Evolutionary conservation across 2,329 filamentous ascomycete species (phyloP).

Genomic region (Talaromyces sp.): DNA sequence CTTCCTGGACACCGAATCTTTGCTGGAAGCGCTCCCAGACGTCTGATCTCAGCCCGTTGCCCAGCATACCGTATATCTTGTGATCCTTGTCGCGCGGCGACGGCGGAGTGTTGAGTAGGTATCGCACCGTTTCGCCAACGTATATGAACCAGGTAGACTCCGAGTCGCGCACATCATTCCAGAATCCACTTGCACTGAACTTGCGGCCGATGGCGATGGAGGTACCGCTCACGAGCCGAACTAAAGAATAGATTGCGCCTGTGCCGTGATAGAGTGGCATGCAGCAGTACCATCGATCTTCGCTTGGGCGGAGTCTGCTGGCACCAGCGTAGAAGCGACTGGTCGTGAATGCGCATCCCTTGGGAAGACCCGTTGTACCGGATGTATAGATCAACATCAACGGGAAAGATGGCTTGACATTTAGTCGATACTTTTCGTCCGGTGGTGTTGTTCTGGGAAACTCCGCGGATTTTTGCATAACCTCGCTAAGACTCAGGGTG

Average conservation of each 20-base stretch:
- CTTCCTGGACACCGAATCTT: constrained; percentile 41
- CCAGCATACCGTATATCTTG: constrained; percentile 42
- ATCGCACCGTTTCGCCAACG: constrained; percentile 71
- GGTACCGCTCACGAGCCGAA: constrained; percentile 50
- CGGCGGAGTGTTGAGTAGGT: constrained; percentile 62
- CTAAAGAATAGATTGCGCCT: constrained; percentile 56
- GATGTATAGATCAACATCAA: constrained; percentile 67
- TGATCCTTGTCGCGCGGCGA: constrained; percentile 43
- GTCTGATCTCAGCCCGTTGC: constrained; percentile 54
- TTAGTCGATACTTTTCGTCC: constrained; percentile 51
- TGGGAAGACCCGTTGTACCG: constrained; percentile 71
- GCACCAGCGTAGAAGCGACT: constrained; percentile 40
- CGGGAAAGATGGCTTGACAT: constrained; percentile 50
- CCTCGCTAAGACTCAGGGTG: constrained; percentile 44
- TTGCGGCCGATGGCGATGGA: constrained; percentile 37
- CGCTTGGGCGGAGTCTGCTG: constrained; percentile 27
- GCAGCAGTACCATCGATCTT: constrained; percentile 66
- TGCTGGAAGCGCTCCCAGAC: constrained; percentile 58
- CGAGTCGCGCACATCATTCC: constrained; percentile 64
- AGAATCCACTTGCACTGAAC: constrained; percentile 67
- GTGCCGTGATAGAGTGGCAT: constrained; percentile 78
- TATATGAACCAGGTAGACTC: constrained; percentile 68
- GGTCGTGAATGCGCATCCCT: constrained; percentile 60
- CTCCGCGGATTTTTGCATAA: constrained; percentile 22
- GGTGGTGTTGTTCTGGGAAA: constrained; percentile 51